These are phyloP conservation scores for Erigeron canadensis DNA, from an alignment of 129 eudicot species.

Conservation along the genomic window DNA sequence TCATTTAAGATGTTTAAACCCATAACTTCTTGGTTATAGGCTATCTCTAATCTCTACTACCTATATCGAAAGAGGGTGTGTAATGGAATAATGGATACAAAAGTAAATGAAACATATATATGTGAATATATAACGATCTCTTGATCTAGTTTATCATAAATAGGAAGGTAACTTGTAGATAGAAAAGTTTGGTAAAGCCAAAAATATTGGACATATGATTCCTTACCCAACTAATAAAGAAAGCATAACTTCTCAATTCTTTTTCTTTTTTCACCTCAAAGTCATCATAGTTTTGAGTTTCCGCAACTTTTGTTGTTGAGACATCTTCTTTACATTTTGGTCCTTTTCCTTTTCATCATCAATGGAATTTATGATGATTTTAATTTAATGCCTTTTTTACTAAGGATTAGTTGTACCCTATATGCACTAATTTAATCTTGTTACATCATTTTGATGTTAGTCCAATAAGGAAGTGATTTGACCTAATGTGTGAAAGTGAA, in stretches of 20 bases:
- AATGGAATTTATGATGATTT: slow-evolving; percentile 18
- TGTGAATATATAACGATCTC: no score
- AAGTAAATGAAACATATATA: not conserved
- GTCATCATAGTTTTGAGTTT: slow-evolving; percentile 29
- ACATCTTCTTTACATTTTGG: slow-evolving; percentile 29
- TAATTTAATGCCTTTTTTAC: not conserved
- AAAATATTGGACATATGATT: slow-evolving; percentile 25
- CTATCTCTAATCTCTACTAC: no score
- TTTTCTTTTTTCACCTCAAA: slow-evolving; percentile 18
- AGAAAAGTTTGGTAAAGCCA: slow-evolving; percentile 30
- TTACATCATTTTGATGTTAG: not conserved
- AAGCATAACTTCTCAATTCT: slow-evolving; percentile 29
- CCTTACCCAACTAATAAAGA: slow-evolving; percentile 43
- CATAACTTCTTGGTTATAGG: no score
- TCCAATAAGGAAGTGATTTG: not conserved
- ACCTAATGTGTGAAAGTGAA: not conserved
- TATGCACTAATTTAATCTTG: not conserved
- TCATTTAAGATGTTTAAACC: no score
- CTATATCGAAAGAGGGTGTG: no score
- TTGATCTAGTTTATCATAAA: not conserved
- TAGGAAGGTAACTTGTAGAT: not conserved
- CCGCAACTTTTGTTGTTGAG: slow-evolving; percentile 28
- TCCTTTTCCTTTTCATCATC: slow-evolving; percentile 30
- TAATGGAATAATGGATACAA: no score
- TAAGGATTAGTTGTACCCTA: slow-evolving; percentile 16